phyloP scores from a whole-genome alignment of 108 stramenopile species.

The Pseudonitzschia pungens region DNA sequence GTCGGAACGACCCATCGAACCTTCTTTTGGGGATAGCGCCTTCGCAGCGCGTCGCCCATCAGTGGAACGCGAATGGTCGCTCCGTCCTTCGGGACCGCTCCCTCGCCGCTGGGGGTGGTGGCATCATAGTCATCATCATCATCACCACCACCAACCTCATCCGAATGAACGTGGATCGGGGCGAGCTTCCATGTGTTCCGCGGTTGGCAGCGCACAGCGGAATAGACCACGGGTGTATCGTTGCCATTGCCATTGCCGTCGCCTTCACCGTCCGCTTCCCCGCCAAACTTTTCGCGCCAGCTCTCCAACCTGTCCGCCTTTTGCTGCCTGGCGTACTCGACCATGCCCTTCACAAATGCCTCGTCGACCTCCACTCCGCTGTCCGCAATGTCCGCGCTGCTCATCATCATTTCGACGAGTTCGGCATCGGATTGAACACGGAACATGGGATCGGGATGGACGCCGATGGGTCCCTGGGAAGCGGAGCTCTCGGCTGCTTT shows the following conservation, averaged over 20 bases:
- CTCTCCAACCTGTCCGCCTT: not conserved
- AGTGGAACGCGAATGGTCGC: conserved; percentile 6
- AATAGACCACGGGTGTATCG: not conserved
- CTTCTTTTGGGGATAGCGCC: not conserved
- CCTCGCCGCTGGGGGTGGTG: not conserved
- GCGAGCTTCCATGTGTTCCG: not conserved
- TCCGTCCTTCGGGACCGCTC: not conserved
- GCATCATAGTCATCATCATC: not conserved
- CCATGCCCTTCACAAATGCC: conserved; percentile 6
- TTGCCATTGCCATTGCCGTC: not conserved
- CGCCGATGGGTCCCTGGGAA: not conserved
- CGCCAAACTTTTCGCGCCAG: not conserved
- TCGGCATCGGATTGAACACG: not conserved
- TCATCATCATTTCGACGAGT: conserved; percentile 16
- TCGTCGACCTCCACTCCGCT: conserved; percentile 12
- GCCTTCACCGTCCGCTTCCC: not conserved
- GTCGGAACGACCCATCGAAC: conserved; percentile 8
- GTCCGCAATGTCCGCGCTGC: conserved; percentile 10
- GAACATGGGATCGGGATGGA: conserved; percentile 13
- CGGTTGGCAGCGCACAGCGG: conserved; percentile 1
- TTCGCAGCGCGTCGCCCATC: conserved; percentile 7
- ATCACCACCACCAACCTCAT: no score
- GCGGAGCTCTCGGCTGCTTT: no score
- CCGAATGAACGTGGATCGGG: no score
- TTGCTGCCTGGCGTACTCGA: conserved; percentile 10